A percentile compares a stretch with the other conserved stretches of the same genome.
phyloP scores from a whole-genome alignment of 2,329 filamentous ascomycete genomes.

The Aspergillus bombycis region DNA sequence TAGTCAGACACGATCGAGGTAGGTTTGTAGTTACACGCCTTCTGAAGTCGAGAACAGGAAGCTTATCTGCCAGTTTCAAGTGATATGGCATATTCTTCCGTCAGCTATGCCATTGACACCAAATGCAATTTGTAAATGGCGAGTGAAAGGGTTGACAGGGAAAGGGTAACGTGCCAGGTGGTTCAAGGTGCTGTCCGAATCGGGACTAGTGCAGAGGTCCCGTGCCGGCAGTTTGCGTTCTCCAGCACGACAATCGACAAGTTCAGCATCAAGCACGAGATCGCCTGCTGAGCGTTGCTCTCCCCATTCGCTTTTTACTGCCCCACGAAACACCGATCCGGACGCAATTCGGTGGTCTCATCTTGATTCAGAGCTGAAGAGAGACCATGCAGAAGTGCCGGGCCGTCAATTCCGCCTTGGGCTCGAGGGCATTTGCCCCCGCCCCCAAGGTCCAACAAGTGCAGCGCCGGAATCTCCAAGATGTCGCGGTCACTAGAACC shows the following conservation, averaged over 20 bases:
- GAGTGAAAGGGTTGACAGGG: neutral
- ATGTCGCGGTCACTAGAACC: slow-evolving; percentile 91
- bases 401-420: slow-evolving; percentile 46
- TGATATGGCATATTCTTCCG: too few species aligned
- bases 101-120: neutral
- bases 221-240: slow-evolving; percentile 30
- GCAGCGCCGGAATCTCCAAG: slow-evolving; percentile 63
- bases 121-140: neutral
- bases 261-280: slow-evolving; percentile 25
- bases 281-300: slow-evolving; percentile 33
- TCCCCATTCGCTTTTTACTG: slow-evolving; percentile 29
- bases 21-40: neutral
- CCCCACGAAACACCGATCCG: slow-evolving; percentile 25
- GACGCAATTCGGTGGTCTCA: slow-evolving; percentile 29
- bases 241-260: slow-evolving; percentile 25
- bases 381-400: slow-evolving; percentile 51
- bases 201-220: slow-evolving; percentile 36
- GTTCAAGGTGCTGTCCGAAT: slow-evolving; percentile 26
- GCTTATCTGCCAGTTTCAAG: neutral
- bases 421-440: slow-evolving; percentile 41
- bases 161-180: neutral
- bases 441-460: slow-evolving; percentile 42
- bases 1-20: slow-evolving; percentile 26
- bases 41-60: neutral
- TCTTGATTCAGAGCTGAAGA: slow-evolving; percentile 31